A percentile compares a stretch with the other conserved stretches of the same genome.
phyloP scores from a whole-genome alignment of 208 protist species.

The Wallacemonas sp. region DNA sequence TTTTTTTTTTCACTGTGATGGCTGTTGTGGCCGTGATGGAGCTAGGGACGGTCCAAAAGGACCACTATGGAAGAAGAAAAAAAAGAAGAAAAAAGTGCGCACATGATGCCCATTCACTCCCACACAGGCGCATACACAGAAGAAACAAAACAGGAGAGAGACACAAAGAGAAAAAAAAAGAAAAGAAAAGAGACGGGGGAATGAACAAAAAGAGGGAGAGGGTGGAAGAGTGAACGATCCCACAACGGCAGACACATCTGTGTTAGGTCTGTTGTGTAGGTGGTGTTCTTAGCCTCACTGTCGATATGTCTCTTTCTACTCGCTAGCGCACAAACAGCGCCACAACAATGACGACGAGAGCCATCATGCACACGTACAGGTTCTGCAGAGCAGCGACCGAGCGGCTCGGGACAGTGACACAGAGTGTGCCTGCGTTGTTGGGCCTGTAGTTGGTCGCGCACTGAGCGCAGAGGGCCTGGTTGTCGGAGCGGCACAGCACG shows the following conservation, averaged over 20 bases:
- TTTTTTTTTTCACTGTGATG: too few species aligned
- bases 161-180: background rate
- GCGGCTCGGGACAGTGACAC: background rate
- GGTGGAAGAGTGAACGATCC: too few species aligned
- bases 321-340: background rate
- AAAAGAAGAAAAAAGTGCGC: too few species aligned
- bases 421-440: background rate
- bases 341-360: background rate
- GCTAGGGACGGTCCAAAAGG: too few species aligned
- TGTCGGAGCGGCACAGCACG: background rate
- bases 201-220: background rate
- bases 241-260: too few species aligned
- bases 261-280: too few species aligned
- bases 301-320: slow-evolving; percentile 14
- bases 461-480: background rate
- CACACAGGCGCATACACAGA: background rate
- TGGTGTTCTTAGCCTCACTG: too few species aligned
- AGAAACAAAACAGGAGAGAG: background rate
- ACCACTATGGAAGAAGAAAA: too few species aligned
- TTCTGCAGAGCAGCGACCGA: background rate
- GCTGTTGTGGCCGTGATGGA: too few species aligned
- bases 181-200: background rate
- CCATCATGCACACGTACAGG: slow-evolving; percentile 5
- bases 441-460: background rate
- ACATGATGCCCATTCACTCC: too few species aligned